Percentiles rank a stretch among this genome's conserved stretches.
These are phyloP conservation scores for Termitomyces sp. DNA, from an alignment of 768 basidiomycete species.

Conservation along the genomic window DNA sequence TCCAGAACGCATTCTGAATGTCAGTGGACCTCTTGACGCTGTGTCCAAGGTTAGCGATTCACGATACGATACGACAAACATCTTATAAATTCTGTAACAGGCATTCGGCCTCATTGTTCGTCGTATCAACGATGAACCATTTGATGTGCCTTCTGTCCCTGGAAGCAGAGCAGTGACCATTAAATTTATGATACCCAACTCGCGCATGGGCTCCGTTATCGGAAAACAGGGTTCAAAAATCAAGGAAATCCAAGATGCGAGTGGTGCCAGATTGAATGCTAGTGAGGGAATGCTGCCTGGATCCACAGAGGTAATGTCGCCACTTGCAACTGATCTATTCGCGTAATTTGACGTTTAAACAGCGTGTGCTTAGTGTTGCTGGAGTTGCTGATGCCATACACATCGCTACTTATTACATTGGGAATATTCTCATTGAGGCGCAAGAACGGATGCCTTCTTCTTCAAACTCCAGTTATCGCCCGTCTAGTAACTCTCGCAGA, in stretches of 20 bases:
- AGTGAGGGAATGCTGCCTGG: conserved; percentile 98
- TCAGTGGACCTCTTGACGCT: conserved; percentile 95
- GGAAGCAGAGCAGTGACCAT: conserved; percentile 98
- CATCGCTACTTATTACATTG: conserved; percentile 99
- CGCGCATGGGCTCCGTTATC: conserved; percentile 98
- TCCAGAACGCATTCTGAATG: conserved; percentile 97
- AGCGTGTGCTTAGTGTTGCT: conserved; percentile 97
- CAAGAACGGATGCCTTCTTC: conserved; percentile 78
- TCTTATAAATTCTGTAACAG: conserved; percentile 32
- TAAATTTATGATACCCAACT: conserved; percentile 99
- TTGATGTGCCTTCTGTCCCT: conserved; percentile 95
- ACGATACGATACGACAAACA: background rate
- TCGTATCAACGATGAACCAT: conserved; percentile 98
- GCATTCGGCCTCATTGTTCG: conserved; percentile 98
- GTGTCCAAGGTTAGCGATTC: conserved; percentile 78
- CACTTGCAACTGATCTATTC: background rate
- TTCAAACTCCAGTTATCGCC: conserved; percentile 62
- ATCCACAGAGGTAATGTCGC: conserved; percentile 82
- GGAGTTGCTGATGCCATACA: conserved; percentile 99
- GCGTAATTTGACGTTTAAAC: conserved; percentile 14
- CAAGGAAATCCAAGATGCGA: conserved; percentile 99
- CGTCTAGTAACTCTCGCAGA: conserved; percentile 52
- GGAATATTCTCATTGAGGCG: conserved; percentile 93
- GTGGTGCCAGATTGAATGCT: conserved; percentile 92
- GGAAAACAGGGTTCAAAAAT: conserved; percentile 98